A percentile compares a stretch with the other conserved stretches of the same genome.
Conservation (phyloP, 495 filamentous ascomycete species). For the Aspergillus mulundensis region DNA sequence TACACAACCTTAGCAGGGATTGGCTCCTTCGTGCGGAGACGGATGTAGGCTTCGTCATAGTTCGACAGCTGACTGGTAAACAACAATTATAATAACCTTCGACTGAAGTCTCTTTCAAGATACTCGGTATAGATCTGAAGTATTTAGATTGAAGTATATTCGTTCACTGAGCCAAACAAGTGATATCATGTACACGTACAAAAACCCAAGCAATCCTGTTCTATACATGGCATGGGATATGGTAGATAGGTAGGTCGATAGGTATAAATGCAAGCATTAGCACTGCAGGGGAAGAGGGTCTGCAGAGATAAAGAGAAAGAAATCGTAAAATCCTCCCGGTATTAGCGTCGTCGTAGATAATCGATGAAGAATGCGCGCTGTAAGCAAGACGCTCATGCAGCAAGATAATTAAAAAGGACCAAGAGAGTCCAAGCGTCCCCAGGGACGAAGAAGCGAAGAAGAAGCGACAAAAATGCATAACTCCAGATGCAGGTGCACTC, state of each 20-base stretch:
- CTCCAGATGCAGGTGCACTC: constrained; percentile 17
- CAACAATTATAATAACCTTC: not conserved
- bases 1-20: not conserved
- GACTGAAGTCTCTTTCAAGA: too few species aligned
- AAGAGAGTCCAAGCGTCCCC: not conserved
- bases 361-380: constrained; percentile 15
- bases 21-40: constrained; percentile 2
- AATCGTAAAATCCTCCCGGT: constrained; percentile 5
- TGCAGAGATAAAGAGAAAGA: constrained; percentile 11
- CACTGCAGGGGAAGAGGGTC: constrained; percentile 11
- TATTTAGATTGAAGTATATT: not conserved
- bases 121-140: not conserved
- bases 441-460: constrained; percentile 5
- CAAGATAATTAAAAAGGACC: not conserved
- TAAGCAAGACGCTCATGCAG: constrained; percentile 23
- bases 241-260: not conserved
- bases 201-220: constrained; percentile 16
- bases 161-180: constrained; percentile 6
- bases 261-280: constrained; percentile 21
- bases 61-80: not conserved
- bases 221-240: constrained; percentile 14
- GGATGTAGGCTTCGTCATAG: not conserved
- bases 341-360: constrained; percentile 4
- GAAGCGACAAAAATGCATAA: constrained; percentile 14
- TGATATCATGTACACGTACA: constrained; percentile 30